Base-by-base conservation (phyloP, 352 stramenopile genomes). In the Phytophthora agathidicida region DNA sequence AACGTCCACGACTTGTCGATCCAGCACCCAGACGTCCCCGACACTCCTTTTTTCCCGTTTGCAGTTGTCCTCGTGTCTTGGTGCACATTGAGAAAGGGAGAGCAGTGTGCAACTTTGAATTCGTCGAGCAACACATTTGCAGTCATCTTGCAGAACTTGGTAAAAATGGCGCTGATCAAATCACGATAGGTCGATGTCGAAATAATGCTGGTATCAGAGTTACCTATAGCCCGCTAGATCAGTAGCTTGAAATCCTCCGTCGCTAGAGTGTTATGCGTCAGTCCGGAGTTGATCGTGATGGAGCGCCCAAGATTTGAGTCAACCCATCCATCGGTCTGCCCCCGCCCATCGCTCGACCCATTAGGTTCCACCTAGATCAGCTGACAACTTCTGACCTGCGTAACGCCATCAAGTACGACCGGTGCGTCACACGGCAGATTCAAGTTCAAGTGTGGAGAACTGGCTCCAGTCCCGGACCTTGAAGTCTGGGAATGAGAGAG, bases 61-160 rank as follows among this genome's bases (percentile, higher is more conserved):
- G 3, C 33, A 9, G 26, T 31, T 1, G 52, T 54, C 42, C 42
- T 54, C 24, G 9, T 14, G 17, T 54, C 31, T 3, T 65, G 47
- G 7, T 44, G 24, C 1, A 60, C 8, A 23, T 60, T 60, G 3
- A 55, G 33, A 41, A 51, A 60, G 0, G 51, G 33, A 1, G 27
- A 17, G 1, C 41, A 3, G 3, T 37, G 26, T 0, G 41, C 41
- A 3, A 28, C 27, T 2, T 49, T 33, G 23, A 50, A 48, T 28
- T 55, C 57, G 1, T 22, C 6, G 20, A 22, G 23, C 27, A 60
- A 8, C 6, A 60, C n/a, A 1, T 1, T 24, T 6, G 10, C n/a
- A 7, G 28, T 27, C 36, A 49, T 45, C 2, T 41, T 22, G 14
- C 32, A 39, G 17, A 66, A 60, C 11, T 27, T 30, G 0, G 7